Conservation (phyloP, 345 rosid genomes). For the Laguncularia racemosa region DNA sequence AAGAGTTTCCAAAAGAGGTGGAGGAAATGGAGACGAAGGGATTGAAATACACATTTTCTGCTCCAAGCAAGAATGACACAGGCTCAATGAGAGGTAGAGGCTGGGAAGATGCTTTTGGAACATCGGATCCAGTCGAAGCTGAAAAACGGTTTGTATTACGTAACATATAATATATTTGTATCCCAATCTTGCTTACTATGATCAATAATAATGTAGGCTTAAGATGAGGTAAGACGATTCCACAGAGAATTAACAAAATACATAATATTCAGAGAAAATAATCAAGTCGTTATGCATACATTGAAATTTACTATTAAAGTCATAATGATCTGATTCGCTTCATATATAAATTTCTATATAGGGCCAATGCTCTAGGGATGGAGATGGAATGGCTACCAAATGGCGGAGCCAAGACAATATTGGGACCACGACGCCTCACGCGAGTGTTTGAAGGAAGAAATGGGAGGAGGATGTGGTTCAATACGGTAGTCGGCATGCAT, state of each 20-base stretch:
- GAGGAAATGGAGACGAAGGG: slow-evolving; percentile 59
- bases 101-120: slow-evolving; percentile 58
- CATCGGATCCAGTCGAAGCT: slow-evolving; percentile 41
- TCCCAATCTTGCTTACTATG: too few species aligned
- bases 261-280: too few species aligned
- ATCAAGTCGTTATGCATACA: too few species aligned
- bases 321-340: neutral
- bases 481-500: slow-evolving; percentile 52
- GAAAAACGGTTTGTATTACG: slow-evolving; percentile 23
- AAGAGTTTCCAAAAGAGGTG: slow-evolving; percentile 49
- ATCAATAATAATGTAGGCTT: too few species aligned
- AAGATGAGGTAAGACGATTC: too few species aligned
- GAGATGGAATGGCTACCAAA: slow-evolving; percentile 50
- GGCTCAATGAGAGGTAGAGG: slow-evolving; percentile 63
- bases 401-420: slow-evolving; percentile 32
- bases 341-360: neutral
- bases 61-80: slow-evolving; percentile 28
- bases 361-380: slow-evolving; percentile 47
- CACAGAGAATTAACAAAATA: too few species aligned
- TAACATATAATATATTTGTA: too few species aligned
- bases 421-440: slow-evolving; percentile 37
- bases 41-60: slow-evolving; percentile 36
- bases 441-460: slow-evolving; percentile 57
- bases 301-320: too few species aligned
- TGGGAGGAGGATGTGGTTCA: slow-evolving; percentile 71